These are phyloP conservation scores for Forsythia viridissima DNA, from an alignment of 257 asterid genomes.

Conservation along the genomic window DNA sequence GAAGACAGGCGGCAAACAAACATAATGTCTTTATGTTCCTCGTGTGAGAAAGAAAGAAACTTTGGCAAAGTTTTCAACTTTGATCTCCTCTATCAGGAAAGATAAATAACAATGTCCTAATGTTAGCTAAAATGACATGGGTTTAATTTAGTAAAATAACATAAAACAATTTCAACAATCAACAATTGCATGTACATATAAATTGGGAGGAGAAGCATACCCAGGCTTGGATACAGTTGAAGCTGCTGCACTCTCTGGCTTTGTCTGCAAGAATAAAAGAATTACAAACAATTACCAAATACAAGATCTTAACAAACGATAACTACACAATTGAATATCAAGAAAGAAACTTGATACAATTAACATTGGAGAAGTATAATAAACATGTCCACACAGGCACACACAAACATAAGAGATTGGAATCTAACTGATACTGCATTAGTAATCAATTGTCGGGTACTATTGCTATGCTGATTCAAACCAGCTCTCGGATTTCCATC, in stretches of 20 bases:
- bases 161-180: not conserved
- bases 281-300: conserved; percentile 5
- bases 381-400: not conserved
- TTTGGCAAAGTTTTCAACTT: not conserved
- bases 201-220: conserved; percentile 31
- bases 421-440: conserved; percentile 62
- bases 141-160: not conserved
- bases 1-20: not conserved
- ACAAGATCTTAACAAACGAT: not conserved
- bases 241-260: conserved; percentile 42
- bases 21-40: not conserved
- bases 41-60: not conserved
- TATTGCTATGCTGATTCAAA: conserved; percentile 28
- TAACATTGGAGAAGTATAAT: not conserved
- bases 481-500: conserved; percentile 41
- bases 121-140: not conserved
- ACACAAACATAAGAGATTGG: not conserved
- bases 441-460: conserved; percentile 37
- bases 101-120: not conserved
- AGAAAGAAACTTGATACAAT: not conserved
- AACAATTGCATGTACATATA: not conserved
- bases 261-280: conserved; percentile 35
- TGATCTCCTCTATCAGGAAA: not conserved
- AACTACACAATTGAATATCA: not conserved
- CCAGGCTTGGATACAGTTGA: conserved; percentile 63